Base-by-base conservation (phyloP, 139 green algal species). In the Closterium sp. region DNA sequence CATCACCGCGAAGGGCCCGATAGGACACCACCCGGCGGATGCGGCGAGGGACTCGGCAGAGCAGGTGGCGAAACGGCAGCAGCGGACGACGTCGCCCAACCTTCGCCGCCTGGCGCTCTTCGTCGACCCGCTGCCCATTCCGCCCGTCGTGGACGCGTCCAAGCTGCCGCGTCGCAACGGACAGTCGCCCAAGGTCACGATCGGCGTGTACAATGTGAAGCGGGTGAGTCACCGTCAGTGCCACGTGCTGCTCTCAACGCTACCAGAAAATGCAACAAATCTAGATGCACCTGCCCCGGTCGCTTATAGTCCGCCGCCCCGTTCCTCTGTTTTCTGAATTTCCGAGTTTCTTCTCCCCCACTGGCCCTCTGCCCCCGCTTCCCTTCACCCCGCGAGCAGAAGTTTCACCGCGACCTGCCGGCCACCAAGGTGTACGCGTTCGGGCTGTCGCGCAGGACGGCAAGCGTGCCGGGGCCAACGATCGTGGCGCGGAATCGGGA, bases 381-480 rank as follows among this genome's bases (percentile, higher is more conserved):
- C 50, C 50, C 50, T 21, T 73, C 38, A 45, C 38, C 50, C 50
- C 85, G 17, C 22, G 50, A 45, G 70, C 90, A 92, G 90, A 86
- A 86, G 45, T 89, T 89, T 0, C 89, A 91, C 31, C 42, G 89
- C 34, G 89, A 91, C 50, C 89, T 91, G n/a, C 89, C 89, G 89
- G 17, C 89, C 9, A 90, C 89, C 24, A 90, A 28, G 31, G 30
- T 38, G 62, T 91, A 91, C 30, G 89, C 31, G 31, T 91, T 73
- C 89, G 89, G 89, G n/a, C 89, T 45, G n/a, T 91, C 89, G 17
- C n/a, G 30, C 24, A 45, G 2, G 45, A 70, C 89, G 29, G 89
- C 89, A 21, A 90, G 28, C 31, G 30, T 45, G 38, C 89, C 89
- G 89, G 89, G 89, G 1, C 89, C 89, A 3, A 91, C 89, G 38